A percentile compares a stretch with the other conserved stretches of the same genome.
Evolutionary conservation across 108 stramenopile genomes (phyloP).

Genomic region (Discostella stelligeroides): DNA sequence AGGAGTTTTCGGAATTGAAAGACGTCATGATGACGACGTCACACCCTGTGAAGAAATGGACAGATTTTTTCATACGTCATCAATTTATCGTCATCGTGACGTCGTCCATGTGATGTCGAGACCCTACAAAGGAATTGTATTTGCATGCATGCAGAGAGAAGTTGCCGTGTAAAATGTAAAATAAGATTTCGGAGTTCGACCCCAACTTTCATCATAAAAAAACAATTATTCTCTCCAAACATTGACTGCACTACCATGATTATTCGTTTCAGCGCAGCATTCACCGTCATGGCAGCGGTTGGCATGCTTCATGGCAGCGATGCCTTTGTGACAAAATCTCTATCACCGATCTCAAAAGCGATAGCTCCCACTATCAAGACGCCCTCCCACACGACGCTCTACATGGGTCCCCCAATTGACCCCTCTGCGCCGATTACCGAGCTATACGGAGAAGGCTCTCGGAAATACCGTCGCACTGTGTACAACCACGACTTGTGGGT

Average conservation of each 20-base stretch:
- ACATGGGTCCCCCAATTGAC: constrained; percentile 42
- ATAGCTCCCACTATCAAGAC: not conserved
- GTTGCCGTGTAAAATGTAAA: too few species aligned
- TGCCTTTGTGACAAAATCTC: constrained; percentile 23
- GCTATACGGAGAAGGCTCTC: constrained; percentile 47
- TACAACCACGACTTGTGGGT: constrained; percentile 70
- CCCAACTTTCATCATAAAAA: too few species aligned
- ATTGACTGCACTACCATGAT: constrained; percentile 42
- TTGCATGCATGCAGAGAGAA: too few species aligned
- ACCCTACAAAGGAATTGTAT: too few species aligned
- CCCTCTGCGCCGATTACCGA: constrained; percentile 37
- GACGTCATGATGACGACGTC: too few species aligned
- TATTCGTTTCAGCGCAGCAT: constrained; percentile 20
- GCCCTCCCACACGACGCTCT: not conserved
- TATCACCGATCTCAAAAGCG: constrained; percentile 4
- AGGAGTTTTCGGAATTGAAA: too few species aligned
- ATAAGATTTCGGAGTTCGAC: too few species aligned
- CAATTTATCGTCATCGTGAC: too few species aligned
- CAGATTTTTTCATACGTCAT: too few species aligned
- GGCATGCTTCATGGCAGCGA: not conserved
- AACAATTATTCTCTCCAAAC: too few species aligned
- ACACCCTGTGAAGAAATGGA: too few species aligned
- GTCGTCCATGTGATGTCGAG: too few species aligned
- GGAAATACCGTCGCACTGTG: constrained; percentile 70
- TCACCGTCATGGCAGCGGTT: constrained; percentile 7